A percentile compares a stretch with the other conserved stretches of the same genome.
Evolutionary conservation across 78 protist genomes (phyloP).

Genomic region (Dictyostelium capitatum): DNA sequence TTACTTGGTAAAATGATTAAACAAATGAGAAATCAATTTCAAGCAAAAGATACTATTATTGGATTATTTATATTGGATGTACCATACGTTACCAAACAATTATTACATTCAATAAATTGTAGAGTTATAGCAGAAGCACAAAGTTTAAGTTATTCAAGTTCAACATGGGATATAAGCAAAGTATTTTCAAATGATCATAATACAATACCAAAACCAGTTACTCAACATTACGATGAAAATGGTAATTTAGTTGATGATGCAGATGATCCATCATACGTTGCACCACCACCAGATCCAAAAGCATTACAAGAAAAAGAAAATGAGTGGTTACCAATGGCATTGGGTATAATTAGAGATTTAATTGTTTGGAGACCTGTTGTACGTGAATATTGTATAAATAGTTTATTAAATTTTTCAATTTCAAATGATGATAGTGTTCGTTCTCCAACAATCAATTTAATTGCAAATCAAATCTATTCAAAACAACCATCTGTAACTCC

Average conservation of each 20-base stretch:
- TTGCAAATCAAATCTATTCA: conserved; percentile 21
- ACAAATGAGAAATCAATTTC: conserved; percentile 3
- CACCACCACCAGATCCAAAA: background rate
- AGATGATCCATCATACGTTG: background rate
- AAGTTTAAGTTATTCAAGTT: conserved; percentile 8
- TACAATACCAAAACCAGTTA: background rate
- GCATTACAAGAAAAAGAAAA: conserved; percentile 10
- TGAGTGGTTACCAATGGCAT: conserved; percentile 3
- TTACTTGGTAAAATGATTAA: conserved; percentile 21
- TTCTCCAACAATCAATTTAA: conserved; percentile 2
- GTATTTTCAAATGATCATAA: conserved; percentile 40
- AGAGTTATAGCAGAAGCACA: conserved; percentile 2
- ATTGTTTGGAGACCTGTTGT: conserved; percentile 52
- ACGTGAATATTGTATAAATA: conserved; percentile 26
- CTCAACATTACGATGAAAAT: background rate
- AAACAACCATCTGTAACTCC: background rate
- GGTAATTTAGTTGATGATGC: background rate
- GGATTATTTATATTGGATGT: conserved; percentile 3
- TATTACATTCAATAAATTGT: conserved; percentile 12
- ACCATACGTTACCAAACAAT: background rate
- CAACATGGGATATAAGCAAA: conserved; percentile 6
- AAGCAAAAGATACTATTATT: background rate
- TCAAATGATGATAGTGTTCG: conserved; percentile 22
- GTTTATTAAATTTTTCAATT: conserved; percentile 25
- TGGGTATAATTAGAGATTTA: conserved; percentile 27